Evolutionary conservation across 1,284 basidiomycete species (phyloP).

Genomic region (Ganoderma lucidum): DNA sequence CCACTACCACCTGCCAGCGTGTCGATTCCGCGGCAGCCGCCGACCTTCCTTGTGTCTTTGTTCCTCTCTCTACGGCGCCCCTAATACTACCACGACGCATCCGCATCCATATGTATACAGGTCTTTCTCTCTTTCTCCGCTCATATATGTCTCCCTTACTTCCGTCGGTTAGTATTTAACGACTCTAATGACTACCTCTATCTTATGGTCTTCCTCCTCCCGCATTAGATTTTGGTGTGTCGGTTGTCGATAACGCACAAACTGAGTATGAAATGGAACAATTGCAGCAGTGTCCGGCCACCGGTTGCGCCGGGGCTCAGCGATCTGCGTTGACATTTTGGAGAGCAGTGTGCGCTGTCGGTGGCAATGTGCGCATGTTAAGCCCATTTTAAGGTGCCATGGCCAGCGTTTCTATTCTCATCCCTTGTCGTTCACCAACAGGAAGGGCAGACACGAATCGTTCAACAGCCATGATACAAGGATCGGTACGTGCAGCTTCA

Average conservation of each 20-base stretch:
- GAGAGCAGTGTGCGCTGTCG: no score
- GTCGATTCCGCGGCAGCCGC: conserved; percentile 21
- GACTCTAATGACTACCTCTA: conserved; percentile 33
- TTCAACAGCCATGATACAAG: no score
- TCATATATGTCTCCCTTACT: conserved; percentile 20
- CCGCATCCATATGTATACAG: conserved; percentile 31
- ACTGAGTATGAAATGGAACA: conserved; percentile 1
- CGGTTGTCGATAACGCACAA: neutral
- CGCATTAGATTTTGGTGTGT: conserved; percentile 10
- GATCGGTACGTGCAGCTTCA: no score
- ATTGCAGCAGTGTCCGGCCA: neutral
- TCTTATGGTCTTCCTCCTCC: conserved; percentile 28
- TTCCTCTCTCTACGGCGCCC: conserved; percentile 2
- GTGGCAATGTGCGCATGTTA: no score
- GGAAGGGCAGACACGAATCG: no score
- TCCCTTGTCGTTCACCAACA: no score
- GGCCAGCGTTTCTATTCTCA: no score
- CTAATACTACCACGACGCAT: neutral
- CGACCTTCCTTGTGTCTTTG: conserved; percentile 28
- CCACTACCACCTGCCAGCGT: conserved; percentile 26
- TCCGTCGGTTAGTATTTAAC: conserved; percentile 34
- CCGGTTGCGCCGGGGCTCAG: neutral
- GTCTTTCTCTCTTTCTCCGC: conserved; percentile 8
- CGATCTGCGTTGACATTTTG: no score
- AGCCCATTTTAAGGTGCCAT: no score